Evolutionary conservation across 345 rosid genomes (phyloP).

Genomic region (Lepidium aucheri): DNA sequence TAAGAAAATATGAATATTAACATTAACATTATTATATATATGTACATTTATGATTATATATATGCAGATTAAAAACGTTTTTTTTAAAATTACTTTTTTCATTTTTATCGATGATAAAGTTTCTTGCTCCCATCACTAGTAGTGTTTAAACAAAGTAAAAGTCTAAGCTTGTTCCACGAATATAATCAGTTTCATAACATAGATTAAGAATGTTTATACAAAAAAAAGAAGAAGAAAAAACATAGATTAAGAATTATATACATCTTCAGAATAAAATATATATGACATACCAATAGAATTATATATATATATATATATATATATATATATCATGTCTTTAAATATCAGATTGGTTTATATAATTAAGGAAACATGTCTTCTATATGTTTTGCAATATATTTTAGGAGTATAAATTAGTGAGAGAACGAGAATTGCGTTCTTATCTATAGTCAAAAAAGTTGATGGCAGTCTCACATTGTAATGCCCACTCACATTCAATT

Average conservation of each 20-base stretch:
- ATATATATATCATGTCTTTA: neutral
- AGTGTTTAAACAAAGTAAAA: neutral
- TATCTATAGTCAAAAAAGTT: conserved; percentile 20
- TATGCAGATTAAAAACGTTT: too few species aligned
- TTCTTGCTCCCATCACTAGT: too few species aligned
- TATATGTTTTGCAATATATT: neutral
- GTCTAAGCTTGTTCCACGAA: neutral
- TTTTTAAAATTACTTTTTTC: too few species aligned
- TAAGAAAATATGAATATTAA: neutral
- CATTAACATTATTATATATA: neutral
- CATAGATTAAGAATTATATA: too few species aligned
- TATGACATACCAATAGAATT: neutral
- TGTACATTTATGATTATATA: too few species aligned
- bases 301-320: too few species aligned
- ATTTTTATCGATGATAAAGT: too few species aligned
- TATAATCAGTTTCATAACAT: neutral
- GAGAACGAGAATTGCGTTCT: conserved; percentile 2
- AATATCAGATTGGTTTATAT: neutral
- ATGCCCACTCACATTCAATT: conserved; percentile 30
- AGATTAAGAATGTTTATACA: too few species aligned
- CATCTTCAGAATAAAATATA: too few species aligned
- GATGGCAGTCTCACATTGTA: conserved; percentile 17
- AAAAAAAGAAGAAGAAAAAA: too few species aligned
- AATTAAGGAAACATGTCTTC: neutral
- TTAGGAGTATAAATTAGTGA: neutral